phyloP scores from a whole-genome alignment of 1,284 basidiomycete genomes.

The Ustilago tritici region DNA sequence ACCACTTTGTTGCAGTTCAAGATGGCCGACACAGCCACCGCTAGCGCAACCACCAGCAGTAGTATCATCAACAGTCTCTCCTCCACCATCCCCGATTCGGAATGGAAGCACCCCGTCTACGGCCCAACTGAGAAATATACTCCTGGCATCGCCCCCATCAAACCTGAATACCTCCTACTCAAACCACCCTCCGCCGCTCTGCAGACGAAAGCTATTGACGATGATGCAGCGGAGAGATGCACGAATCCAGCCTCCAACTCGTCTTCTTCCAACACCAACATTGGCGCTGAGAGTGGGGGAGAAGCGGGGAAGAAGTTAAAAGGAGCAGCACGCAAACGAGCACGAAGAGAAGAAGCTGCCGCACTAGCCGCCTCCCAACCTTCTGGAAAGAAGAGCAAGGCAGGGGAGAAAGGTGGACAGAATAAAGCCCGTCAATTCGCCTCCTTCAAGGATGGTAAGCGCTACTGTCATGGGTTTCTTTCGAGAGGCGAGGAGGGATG shows the following conservation, averaged over 20 bases:
- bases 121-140: slow-evolving; percentile 48
- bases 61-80: not conserved
- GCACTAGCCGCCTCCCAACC: slow-evolving; percentile 25
- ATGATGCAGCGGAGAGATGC: slow-evolving; percentile 36
- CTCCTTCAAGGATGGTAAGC: slow-evolving; percentile 37
- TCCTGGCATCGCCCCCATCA: slow-evolving; percentile 54
- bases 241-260: slow-evolving; percentile 24
- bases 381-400: slow-evolving; percentile 31
- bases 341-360: slow-evolving; percentile 44
- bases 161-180: slow-evolving; percentile 44
- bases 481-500: slow-evolving; percentile 34
- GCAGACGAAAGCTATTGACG: slow-evolving; percentile 18
- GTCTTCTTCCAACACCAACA: not conserved
- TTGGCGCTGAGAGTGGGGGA: not conserved
- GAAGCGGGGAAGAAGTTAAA: slow-evolving; percentile 47
- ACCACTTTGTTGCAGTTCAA: not conserved
- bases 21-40: slow-evolving; percentile 9
- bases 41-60: not conserved
- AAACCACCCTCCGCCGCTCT: slow-evolving; percentile 20
- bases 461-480: slow-evolving; percentile 37
- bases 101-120: slow-evolving; percentile 50
- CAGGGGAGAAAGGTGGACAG: slow-evolving; percentile 48
- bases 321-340: slow-evolving; percentile 47
- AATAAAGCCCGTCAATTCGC: slow-evolving; percentile 51
- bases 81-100: slow-evolving; percentile 1